Percentiles rank a stretch among this genome's conserved stretches.
Evolutionary conservation across 352 stramenopile species (phyloP).

Genomic region (Phytopythium cucurbitacearum): DNA sequence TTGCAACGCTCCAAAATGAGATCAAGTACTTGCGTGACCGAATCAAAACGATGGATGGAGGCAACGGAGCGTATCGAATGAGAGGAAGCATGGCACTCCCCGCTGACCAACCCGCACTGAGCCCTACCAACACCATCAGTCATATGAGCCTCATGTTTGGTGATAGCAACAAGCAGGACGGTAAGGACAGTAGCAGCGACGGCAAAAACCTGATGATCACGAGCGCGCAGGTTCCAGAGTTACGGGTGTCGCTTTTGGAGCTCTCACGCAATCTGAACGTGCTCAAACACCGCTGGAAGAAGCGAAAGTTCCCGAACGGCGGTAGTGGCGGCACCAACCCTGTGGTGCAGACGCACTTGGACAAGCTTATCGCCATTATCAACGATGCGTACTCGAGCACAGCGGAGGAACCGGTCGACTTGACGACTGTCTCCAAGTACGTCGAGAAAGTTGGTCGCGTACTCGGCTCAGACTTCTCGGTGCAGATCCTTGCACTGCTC

Average conservation of each 20-base stretch:
- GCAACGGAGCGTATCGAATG: not conserved
- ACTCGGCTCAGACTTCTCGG: slow-evolving; percentile 60
- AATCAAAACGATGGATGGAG: slow-evolving; percentile 10
- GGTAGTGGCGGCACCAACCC: slow-evolving; percentile 26
- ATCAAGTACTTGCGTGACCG: slow-evolving; percentile 39
- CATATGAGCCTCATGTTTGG: slow-evolving; percentile 3
- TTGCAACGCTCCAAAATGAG: slow-evolving; percentile 40
- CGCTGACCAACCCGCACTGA: not conserved
- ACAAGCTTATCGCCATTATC: slow-evolving; percentile 62
- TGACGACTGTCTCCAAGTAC: slow-evolving; percentile 27
- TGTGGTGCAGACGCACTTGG: slow-evolving; percentile 57
- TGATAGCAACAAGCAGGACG: not conserved
- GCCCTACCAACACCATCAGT: not conserved
- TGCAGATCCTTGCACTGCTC: slow-evolving; percentile 53
- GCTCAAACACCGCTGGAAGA: slow-evolving; percentile 57
- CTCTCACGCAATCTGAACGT: slow-evolving; percentile 67
- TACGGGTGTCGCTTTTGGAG: slow-evolving; percentile 70
- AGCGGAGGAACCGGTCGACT: slow-evolving; percentile 53
- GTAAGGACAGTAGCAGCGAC: not conserved
- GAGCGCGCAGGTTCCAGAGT: slow-evolving; percentile 44
- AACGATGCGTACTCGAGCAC: slow-evolving; percentile 68
- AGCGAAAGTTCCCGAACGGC: slow-evolving; percentile 28
- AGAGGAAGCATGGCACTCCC: not conserved
- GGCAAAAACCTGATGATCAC: slow-evolving; percentile 19
- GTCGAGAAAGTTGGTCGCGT: slow-evolving; percentile 57